These are phyloP conservation scores for Neofusicoccum ribis DNA, from an alignment of 2,329 filamentous ascomycete genomes.

Conservation along the genomic window DNA sequence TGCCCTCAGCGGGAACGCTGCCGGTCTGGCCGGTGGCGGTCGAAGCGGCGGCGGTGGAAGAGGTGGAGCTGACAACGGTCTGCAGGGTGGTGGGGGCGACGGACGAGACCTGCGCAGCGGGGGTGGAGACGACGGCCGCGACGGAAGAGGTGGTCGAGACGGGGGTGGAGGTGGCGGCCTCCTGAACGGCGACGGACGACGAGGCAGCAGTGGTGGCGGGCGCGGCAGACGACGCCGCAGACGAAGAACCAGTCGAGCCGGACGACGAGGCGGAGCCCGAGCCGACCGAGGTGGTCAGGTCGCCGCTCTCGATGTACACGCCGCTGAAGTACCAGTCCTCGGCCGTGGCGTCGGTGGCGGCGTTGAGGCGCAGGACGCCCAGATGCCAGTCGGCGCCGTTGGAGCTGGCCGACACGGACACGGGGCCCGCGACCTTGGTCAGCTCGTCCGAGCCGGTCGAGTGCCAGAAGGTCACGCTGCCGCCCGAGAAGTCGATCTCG, in stretches of 20 bases:
- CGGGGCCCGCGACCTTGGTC: constrained; percentile 59
- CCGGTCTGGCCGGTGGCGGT: constrained; percentile 11
- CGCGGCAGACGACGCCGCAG: background rate
- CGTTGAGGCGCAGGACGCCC: constrained; percentile 65
- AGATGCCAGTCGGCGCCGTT: constrained; percentile 74
- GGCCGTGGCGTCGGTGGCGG: constrained; percentile 50
- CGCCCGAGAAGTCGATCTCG: constrained; percentile 66
- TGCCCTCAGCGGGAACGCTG: constrained; percentile 1
- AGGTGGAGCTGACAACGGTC: background rate
- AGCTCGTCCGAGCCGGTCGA: constrained; percentile 65
- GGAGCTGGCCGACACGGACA: constrained; percentile 61
- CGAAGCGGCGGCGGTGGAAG: background rate
- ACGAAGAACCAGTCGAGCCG: background rate
- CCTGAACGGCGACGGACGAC: background rate
- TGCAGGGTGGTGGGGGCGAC: constrained; percentile 7
- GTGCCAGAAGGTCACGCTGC: constrained; percentile 69
- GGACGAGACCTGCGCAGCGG: background rate
- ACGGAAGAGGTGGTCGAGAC: background rate
- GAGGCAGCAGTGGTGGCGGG: background rate
- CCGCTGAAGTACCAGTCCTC: constrained; percentile 74
- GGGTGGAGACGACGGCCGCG: background rate
- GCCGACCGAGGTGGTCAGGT: constrained; percentile 28
- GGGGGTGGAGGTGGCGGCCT: background rate
- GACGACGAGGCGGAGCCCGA: background rate
- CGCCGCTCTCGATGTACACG: constrained; percentile 67